Percentiles rank a stretch among this genome's conserved stretches.
Evolutionary conservation across 2,329 filamentous ascomycete species (phyloP).

Genomic region (Coleophoma cylindrospora): DNA sequence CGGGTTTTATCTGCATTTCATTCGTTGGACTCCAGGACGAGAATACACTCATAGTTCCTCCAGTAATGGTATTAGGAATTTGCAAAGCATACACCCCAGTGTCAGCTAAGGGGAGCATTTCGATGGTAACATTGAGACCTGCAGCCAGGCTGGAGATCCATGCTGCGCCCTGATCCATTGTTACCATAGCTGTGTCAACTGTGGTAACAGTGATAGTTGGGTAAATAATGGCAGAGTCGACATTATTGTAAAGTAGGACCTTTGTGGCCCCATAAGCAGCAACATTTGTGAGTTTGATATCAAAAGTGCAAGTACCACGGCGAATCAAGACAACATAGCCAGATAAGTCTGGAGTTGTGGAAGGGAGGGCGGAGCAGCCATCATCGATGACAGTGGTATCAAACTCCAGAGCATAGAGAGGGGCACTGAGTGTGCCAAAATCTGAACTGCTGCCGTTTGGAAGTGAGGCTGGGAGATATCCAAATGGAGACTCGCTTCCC

Average conservation of each 20-base stretch:
- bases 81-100: too few relatives aligned
- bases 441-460: not conserved
- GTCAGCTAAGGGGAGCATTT: not conserved
- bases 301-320: slow-evolving; percentile 6
- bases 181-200: slow-evolving; percentile 1
- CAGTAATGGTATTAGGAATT: slow-evolving; percentile 2
- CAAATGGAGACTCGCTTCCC: not conserved
- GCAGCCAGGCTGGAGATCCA: not conserved
- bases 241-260: not conserved
- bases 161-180: not conserved
- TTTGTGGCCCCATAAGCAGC: not conserved
- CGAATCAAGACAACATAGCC: slow-evolving; percentile 5
- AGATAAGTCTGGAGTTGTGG: not conserved
- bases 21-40: not conserved
- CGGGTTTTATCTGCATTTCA: slow-evolving; percentile 3
- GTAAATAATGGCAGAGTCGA: not conserved
- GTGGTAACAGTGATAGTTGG: not conserved
- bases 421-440: not conserved
- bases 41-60: slow-evolving; percentile 1
- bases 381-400: not conserved
- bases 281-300: not conserved
- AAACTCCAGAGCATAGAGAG: not conserved
- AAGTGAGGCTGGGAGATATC: not conserved
- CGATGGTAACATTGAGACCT: not conserved
- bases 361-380: slow-evolving; percentile 1